Base-by-base conservation (phyloP, 805 yeast genomes). In the Lipomyces japonicus region DNA sequence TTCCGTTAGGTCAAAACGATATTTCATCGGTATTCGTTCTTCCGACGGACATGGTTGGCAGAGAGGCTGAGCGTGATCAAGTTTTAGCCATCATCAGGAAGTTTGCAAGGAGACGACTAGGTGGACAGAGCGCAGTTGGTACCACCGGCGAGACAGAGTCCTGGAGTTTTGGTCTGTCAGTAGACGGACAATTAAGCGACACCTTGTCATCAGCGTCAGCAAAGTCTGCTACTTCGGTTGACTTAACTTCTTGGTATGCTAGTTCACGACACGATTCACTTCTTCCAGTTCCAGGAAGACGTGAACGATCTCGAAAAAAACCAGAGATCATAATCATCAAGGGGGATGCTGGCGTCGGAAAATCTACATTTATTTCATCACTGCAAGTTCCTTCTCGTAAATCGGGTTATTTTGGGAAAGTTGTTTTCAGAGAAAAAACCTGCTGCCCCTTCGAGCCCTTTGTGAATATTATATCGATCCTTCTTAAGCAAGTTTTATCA, bases 271-370 rank as follows among this genome's bases (percentile, higher is more conserved):
- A n/a, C n/a, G n/a, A n/a, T n/a, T n/a, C n/a, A n/a, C n/a, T n/a
- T n/a, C 21, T 34, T 9, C 19, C 19, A 6, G 6, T 34, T 6
- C 37, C 37, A 6, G 6, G 19, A 14, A 14, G 37, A 19, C 37
- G 54, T 10, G 42, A 32, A 16, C 39, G 25, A 12, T 7, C 16
- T 10, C 48, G 49, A 7, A 42, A 38, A 1, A 14, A 18, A 6
- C 43, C 55, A 1, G 57, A 57, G 38, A 46, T 57, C 16, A 39
- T 57, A 28, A 21, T 46, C 7, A 34, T 57, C 16, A 43, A 40
- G 4, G 60, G 61, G 2, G 22, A 25, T 26, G 35, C 57, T 9
- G 59, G 61, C 4, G 39, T 57, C 26, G 61, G 61, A n/a, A 51
- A 55, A 32, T 16, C 55, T 2, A 37, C 42, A 34, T 41, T 57